A percentile compares a stretch with the other conserved stretches of the same genome.
Conservation (phyloP, 768 basidiomycete species). For the Polyporus arcularius region DNA sequence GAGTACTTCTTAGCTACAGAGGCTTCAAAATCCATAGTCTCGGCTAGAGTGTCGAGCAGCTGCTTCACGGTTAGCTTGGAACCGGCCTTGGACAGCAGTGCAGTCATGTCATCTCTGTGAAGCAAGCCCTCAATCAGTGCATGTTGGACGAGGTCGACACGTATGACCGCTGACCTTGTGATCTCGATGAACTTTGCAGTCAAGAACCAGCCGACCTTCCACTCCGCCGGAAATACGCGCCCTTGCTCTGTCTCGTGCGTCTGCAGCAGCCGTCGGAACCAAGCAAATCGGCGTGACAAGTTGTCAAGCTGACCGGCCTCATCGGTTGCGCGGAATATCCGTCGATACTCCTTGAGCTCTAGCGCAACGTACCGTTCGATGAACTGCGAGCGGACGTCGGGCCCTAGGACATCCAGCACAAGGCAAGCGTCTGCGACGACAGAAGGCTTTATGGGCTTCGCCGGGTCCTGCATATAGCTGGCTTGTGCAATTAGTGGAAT, state of each 20-base stretch:
- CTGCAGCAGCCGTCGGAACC: slow-evolving; percentile 86
- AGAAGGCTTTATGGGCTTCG: slow-evolving; percentile 61
- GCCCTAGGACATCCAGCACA: slow-evolving; percentile 87
- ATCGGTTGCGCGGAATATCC: slow-evolving; percentile 90
- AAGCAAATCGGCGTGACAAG: slow-evolving; percentile 87
- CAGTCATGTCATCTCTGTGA: slow-evolving; percentile 78
- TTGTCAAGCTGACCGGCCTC: slow-evolving; percentile 98
- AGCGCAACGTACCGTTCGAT: slow-evolving; percentile 88
- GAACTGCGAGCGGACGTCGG: slow-evolving; percentile 77
- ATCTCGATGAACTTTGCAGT: slow-evolving; percentile 87
- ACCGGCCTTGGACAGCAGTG: slow-evolving; percentile 76
- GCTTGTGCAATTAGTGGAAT: not conserved
- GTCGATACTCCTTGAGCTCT: slow-evolving; percentile 93
- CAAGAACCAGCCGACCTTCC: slow-evolving; percentile 84
- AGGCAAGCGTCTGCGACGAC: slow-evolving; percentile 80
- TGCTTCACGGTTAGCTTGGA: slow-evolving; percentile 72
- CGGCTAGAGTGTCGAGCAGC: slow-evolving; percentile 83
- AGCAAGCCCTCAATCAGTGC: not conserved
- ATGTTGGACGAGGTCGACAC: not conserved
- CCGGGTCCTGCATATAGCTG: slow-evolving; percentile 78
- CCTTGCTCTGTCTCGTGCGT: slow-evolving; percentile 88
- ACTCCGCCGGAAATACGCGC: slow-evolving; percentile 78
- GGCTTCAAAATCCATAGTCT: slow-evolving; percentile 85
- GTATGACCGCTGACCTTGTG: slow-evolving; percentile 61
- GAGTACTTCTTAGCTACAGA: slow-evolving; percentile 83